Percentiles rank a stretch among this genome's conserved stretches.
Evolutionary conservation across 2,329 filamentous ascomycete genomes (phyloP).

Genomic region (Arthrobotrys entomopaga): DNA sequence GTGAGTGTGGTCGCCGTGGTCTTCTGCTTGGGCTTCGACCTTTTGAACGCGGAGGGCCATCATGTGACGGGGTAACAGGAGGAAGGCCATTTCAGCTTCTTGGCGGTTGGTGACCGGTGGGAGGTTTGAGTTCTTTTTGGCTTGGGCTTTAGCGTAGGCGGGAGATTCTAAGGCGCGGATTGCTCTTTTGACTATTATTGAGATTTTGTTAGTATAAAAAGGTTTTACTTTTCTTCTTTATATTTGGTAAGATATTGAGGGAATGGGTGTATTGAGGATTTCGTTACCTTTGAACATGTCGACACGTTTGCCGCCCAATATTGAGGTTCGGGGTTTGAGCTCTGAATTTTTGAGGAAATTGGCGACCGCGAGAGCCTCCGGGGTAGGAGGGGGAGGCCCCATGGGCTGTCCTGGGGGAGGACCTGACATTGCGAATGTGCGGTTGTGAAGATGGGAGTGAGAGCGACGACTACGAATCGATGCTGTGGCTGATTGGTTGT

Average conservation of each 20-base stretch:
- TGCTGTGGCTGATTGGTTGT: constrained; percentile 25
- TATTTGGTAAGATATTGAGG: background rate
- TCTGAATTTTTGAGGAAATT: constrained; percentile 85
- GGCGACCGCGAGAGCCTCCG: constrained; percentile 86
- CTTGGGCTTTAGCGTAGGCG: constrained; percentile 83
- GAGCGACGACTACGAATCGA: constrained; percentile 10
- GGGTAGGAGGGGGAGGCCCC: constrained; percentile 74
- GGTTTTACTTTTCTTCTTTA: background rate
- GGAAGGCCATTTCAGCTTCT: constrained; percentile 91
- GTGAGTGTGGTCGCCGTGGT: constrained; percentile 74
- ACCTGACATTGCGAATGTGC: constrained; percentile 44
- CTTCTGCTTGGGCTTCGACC: constrained; percentile 69
- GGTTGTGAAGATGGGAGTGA: background rate
- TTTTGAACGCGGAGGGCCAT: constrained; percentile 90
- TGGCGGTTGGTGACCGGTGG: constrained; percentile 88
- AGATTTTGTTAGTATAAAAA: constrained; percentile 5
- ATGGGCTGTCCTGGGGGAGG: constrained; percentile 53
- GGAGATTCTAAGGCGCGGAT: constrained; percentile 88
- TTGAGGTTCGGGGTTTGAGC: constrained; percentile 87
- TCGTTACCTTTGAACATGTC: constrained; percentile 91
- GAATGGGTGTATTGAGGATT: background rate
- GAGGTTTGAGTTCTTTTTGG: constrained; percentile 87
- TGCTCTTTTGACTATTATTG: constrained; percentile 83
- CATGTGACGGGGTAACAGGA: constrained; percentile 91
- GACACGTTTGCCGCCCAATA: constrained; percentile 94